phyloP scores from a whole-genome alignment of 73 alveolate genomes.

The Symbiodinium natans region DNA sequence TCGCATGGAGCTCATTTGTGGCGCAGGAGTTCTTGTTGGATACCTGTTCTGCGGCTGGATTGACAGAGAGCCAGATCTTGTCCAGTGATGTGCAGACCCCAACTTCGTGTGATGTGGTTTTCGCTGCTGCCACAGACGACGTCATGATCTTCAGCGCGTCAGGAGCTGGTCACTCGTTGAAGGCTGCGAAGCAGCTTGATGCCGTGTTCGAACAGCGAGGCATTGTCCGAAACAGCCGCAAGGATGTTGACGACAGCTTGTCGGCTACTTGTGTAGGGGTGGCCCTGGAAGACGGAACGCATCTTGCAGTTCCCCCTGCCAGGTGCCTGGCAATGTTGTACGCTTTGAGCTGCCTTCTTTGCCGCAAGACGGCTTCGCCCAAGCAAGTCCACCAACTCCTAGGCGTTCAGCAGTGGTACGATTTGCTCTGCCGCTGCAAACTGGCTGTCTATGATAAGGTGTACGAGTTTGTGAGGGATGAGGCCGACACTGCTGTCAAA shows the following conservation, averaged over 20 bases:
- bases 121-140: constrained; percentile 26
- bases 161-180: not conserved
- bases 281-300: not conserved
- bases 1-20: not conserved
- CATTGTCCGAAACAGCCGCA: not conserved
- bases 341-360: not conserved
- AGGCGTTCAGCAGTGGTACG: constrained; percentile 35
- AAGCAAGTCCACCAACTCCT: constrained; percentile 30
- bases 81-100: not conserved
- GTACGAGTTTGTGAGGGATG: not conserved
- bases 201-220: constrained; percentile 2
- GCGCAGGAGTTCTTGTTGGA: constrained; percentile 4
- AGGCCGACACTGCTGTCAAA: not conserved
- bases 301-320: not conserved
- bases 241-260: constrained; percentile 22
- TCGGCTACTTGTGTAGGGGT: constrained; percentile 31
- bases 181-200: not conserved
- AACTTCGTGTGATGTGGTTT: not conserved
- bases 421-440: constrained; percentile 19
- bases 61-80: not conserved
- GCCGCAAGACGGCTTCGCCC: not conserved
- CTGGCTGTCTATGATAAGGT: not conserved
- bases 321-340: not conserved
- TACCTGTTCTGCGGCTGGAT: not conserved
- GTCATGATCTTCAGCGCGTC: constrained; percentile 23